Evolutionary conservation across 2,329 filamentous ascomycete genomes (phyloP), one percentile per base, ranked within the genome.

Genomic region (Cladophialophora chaetospira): DNA sequence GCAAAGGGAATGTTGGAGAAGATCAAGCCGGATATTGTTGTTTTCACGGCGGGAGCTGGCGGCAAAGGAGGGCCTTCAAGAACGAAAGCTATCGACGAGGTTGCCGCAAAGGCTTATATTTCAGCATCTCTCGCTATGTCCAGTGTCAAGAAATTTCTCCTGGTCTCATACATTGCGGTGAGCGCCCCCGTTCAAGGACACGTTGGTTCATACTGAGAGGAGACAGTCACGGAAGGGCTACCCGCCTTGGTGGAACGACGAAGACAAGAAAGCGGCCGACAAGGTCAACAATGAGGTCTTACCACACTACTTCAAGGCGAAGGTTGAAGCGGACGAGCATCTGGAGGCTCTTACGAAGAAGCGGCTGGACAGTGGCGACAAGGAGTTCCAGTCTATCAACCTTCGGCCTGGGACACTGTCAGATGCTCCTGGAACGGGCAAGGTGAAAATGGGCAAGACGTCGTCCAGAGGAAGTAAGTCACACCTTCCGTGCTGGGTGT

Each of bases 1-100:
- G 89, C 88, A 1, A 76, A 82, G 63, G 75, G 73, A 33, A 80
- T 92, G 55, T 70, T 93, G 35, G 70, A 75, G 29, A 63, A 67
- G 17, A 70, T 72, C 8, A 68, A 68, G 15, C 76, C 77, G 1
- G 72, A 78, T 58, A 77, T 75, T 63, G 72, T 79, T 5, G 72
- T 79, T 48, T 79, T 74, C 74, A 71, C 73, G 26, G 77, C 77
- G 38, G 75, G 75, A 76, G 81, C 81, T 45, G 81, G 80, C 29
- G 81, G 81, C 23, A 81, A 81, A 70, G 80, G 80, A 46, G 80
- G 78, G 1, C 69, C 76, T 4, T 61, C 69, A 5, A 73, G 77
- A 50, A 83, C 81, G 1, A 74, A 76, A 44, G 78, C 79, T 3
- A 74, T 83, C 55, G 81, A 83, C 66, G 77, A 75, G 61, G 74